Conservation (phyloP, 2,329 filamentous ascomycete genomes). For the Venturia effusa region DNA sequence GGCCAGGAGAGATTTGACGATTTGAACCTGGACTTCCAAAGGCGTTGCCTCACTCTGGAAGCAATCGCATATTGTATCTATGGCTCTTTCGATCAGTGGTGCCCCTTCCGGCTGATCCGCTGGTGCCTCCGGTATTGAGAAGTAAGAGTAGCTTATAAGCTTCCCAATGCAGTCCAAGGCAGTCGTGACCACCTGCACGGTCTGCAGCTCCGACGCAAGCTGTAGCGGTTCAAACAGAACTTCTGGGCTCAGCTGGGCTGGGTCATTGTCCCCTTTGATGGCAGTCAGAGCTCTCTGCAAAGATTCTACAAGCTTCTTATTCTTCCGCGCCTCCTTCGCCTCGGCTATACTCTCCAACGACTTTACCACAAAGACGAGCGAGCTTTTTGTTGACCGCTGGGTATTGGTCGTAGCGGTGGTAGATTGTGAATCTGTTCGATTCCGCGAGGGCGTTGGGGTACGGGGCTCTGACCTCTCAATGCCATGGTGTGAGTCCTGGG, state of each 20-base stretch:
- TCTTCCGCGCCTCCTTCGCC: constrained; percentile 83
- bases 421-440: constrained; percentile 50
- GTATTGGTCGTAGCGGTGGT: constrained; percentile 42
- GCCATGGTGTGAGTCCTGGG: constrained; percentile 3
- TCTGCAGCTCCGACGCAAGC: constrained; percentile 77
- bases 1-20: constrained; percentile 90
- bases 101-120: constrained; percentile 18
- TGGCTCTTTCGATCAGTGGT: constrained; percentile 85
- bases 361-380: constrained; percentile 89
- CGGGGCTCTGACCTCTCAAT: neutral
- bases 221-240: constrained; percentile 84
- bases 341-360: constrained; percentile 84
- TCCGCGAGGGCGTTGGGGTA: constrained; percentile 22
- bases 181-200: constrained; percentile 74
- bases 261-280: constrained; percentile 69
- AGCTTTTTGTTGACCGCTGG: constrained; percentile 64
- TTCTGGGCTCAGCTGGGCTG: constrained; percentile 76
- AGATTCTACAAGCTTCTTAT: constrained; percentile 71
- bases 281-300: constrained; percentile 72
- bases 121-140: constrained; percentile 55
- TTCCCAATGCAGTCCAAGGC: constrained; percentile 98
- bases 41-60: constrained; percentile 95
- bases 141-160: constrained; percentile 97
- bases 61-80: constrained; percentile 98
- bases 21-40: constrained; percentile 88